Percentiles rank a stretch among this genome's conserved stretches.
Evolutionary conservation across 352 stramenopile species (phyloP).

Genomic region (Phytophthora aleatoria): DNA sequence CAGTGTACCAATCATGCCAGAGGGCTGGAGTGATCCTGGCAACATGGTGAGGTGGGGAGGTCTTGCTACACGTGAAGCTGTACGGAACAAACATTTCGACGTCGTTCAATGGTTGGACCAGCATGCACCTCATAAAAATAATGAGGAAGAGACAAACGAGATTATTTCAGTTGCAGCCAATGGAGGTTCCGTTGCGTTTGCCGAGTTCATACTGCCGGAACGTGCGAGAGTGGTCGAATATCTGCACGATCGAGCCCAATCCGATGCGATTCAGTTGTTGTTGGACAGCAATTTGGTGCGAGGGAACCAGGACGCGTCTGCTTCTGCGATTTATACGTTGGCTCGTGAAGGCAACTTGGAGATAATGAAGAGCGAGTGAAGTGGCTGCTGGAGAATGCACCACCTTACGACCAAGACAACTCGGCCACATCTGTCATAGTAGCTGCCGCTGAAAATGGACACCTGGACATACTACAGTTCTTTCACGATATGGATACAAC

Average conservation of each 20-base stretch:
- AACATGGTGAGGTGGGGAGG: slow-evolving; percentile 12
- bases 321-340: slow-evolving; percentile 9
- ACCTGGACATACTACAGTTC: slow-evolving; percentile 5
- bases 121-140: slow-evolving; percentile 8
- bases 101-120: slow-evolving; percentile 9
- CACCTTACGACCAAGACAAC: background rate
- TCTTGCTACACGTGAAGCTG: slow-evolving; percentile 4
- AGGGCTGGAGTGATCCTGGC: slow-evolving; percentile 4
- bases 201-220: slow-evolving; percentile 3
- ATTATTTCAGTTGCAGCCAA: slow-evolving; percentile 7
- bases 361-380: slow-evolving; percentile 10
- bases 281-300: slow-evolving; percentile 2
- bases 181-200: background rate
- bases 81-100: slow-evolving; percentile 11
- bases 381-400: slow-evolving; percentile 5
- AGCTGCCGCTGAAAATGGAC: slow-evolving; percentile 4
- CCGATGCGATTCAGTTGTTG: slow-evolving; percentile 5
- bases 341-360: slow-evolving; percentile 13
- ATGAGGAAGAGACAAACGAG: slow-evolving; percentile 3
- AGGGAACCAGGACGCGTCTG: slow-evolving; percentile 5
- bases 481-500: slow-evolving; percentile 7
- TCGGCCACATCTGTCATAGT: background rate
- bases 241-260: background rate
- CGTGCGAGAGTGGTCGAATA: background rate
- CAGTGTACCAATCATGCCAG: slow-evolving; percentile 9